Conservation (phyloP, 257 asterid species). For the Plantago elongata region DNA sequence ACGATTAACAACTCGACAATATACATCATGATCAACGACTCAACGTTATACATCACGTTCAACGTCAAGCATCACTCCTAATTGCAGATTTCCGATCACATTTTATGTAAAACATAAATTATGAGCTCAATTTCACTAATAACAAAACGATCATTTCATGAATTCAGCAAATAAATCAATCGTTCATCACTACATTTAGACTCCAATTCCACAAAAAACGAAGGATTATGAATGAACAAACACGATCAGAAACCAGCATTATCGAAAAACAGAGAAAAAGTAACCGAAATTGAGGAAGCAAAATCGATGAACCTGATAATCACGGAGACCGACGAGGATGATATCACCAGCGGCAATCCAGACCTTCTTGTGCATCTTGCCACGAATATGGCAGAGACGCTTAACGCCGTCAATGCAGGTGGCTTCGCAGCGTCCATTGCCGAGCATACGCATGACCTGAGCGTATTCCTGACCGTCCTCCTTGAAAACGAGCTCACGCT, state of each 20-base stretch:
- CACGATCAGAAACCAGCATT: neutral
- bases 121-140: too few species aligned
- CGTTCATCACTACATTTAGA: too few species aligned
- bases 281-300: neutral
- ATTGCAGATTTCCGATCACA: neutral
- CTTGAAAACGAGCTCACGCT: constrained; percentile 85
- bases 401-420: constrained; percentile 76
- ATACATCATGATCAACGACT: neutral
- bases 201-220: too few species aligned
- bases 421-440: constrained; percentile 88
- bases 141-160: too few species aligned
- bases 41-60: neutral
- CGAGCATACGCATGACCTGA: constrained; percentile 86
- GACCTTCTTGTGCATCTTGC: constrained; percentile 94
- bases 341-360: constrained; percentile 97
- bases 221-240: too few species aligned
- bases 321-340: constrained; percentile 92
- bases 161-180: too few species aligned
- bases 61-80: too few species aligned
- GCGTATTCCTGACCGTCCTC: constrained; percentile 95
- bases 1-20: too few species aligned
- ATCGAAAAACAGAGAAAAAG: neutral
- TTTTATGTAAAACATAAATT: too few species aligned
- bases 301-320: constrained; percentile 52
- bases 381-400: constrained; percentile 90